phyloP scores from a whole-genome alignment of 495 filamentous ascomycete genomes.

The Annulohypoxylon nitens region DNA sequence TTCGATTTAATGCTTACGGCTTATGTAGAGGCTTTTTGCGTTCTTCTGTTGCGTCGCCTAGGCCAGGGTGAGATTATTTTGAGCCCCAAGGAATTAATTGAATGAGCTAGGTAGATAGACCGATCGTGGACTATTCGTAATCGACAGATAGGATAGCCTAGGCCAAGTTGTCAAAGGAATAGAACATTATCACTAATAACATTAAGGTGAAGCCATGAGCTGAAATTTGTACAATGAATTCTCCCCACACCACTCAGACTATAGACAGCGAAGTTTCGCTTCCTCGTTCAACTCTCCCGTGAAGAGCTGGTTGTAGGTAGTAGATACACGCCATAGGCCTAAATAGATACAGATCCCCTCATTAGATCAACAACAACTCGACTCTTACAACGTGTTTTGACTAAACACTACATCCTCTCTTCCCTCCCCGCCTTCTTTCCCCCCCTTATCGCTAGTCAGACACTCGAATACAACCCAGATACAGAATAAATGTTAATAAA shows the following conservation, averaged over 20 bases:
- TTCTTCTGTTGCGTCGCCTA: neutral
- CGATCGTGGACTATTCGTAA: neutral
- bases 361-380: constrained; percentile 31
- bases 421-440: neutral
- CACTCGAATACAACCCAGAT: constrained; percentile 12
- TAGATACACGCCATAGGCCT: constrained; percentile 39
- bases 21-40: neutral
- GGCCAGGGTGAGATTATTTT: neutral
- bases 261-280: constrained; percentile 32
- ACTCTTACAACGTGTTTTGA: constrained; percentile 3
- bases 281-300: constrained; percentile 2
- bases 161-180: neutral
- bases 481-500: constrained; percentile 24
- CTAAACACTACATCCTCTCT: constrained; percentile 13
- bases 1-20: neutral
- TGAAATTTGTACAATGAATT: constrained; percentile 44
- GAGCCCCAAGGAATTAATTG: neutral
- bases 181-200: constrained; percentile 3
- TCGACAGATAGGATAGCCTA: neutral
- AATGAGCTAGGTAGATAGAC: neutral
- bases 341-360: constrained; percentile 37
- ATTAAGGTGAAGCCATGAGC: constrained; percentile 3
- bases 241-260: constrained; percentile 16
- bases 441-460: constrained; percentile 8
- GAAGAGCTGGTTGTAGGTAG: constrained; percentile 28